Conservation (phyloP, 371 early-diverging fungal species). For the Blakeslea trispora region DNA sequence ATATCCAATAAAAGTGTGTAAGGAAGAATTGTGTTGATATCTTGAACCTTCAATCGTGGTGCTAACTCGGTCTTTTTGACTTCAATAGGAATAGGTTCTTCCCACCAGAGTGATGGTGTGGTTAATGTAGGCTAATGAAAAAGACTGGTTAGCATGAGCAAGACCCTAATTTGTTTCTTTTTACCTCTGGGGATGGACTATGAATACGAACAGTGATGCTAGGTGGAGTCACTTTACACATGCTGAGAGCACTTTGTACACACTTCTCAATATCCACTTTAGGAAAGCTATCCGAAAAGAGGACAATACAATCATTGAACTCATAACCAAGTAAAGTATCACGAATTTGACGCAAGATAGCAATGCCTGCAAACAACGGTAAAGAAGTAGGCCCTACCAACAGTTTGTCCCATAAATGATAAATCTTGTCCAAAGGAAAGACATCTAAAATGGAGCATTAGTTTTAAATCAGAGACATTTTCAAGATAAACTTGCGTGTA, state of each 20-base stretch:
- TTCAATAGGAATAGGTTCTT: slow-evolving; percentile 56
- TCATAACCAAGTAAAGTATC: slow-evolving; percentile 58
- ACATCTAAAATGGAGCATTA: slow-evolving; percentile 52
- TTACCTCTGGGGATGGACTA: too few relatives aligned
- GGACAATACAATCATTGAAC: slow-evolving; percentile 65
- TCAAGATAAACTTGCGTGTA: slow-evolving; percentile 61
- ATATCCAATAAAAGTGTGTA: slow-evolving; percentile 64
- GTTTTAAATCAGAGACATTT: not conserved
- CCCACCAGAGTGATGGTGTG: too few relatives aligned
- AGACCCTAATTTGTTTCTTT: too few relatives aligned
- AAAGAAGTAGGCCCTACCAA: slow-evolving; percentile 67
- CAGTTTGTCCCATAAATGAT: slow-evolving; percentile 79
- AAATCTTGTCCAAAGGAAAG: slow-evolving; percentile 77
- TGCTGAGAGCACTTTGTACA: slow-evolving; percentile 62
- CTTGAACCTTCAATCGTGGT: slow-evolving; percentile 58
- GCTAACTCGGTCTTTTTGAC: slow-evolving; percentile 58
- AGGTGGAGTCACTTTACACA: slow-evolving; percentile 72
- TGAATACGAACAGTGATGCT: slow-evolving; percentile 36
- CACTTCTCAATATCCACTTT: slow-evolving; percentile 76
- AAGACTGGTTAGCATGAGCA: too few relatives aligned
- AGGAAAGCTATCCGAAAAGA: slow-evolving; percentile 69
- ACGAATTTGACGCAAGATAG: slow-evolving; percentile 70
- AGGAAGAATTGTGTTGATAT: slow-evolving; percentile 50
- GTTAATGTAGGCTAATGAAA: too few relatives aligned
- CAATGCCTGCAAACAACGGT: slow-evolving; percentile 69